Evolutionary conservation across 176 grass and related monocot species (phyloP).

Genomic region (Alopecurus myosuroides): DNA sequence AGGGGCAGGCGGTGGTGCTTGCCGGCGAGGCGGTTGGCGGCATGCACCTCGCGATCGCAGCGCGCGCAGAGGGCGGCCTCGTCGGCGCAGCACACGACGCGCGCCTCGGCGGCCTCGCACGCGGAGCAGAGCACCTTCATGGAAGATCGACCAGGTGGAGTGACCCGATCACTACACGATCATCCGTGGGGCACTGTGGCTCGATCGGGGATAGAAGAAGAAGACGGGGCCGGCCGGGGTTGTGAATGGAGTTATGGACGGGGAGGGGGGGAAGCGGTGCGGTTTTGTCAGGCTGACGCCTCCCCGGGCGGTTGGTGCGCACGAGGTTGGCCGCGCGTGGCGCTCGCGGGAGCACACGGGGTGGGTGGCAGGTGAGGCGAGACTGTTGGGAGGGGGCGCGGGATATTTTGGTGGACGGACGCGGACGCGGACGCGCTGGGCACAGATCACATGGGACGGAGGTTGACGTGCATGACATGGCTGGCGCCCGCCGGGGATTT

Average conservation of each 20-base stretch:
- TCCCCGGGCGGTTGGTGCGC: background rate
- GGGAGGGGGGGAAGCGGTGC: background rate
- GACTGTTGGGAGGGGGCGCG: background rate
- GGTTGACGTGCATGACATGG: background rate
- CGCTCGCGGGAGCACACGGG: background rate
- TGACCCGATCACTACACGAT: background rate
- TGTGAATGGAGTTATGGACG: background rate
- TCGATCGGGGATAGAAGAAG: background rate
- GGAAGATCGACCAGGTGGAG: background rate
- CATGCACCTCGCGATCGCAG: slow-evolving; percentile 87
- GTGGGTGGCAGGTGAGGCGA: slow-evolving; percentile 27
- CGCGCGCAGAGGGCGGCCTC: slow-evolving; percentile 84
- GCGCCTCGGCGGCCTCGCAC: slow-evolving; percentile 86
- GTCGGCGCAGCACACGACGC: slow-evolving; percentile 89
- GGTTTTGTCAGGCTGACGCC: slow-evolving; percentile 9
- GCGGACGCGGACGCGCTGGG: background rate
- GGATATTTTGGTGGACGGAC: slow-evolving; percentile 6
- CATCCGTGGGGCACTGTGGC: background rate
- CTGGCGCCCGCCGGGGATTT: background rate
- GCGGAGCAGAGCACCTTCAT: slow-evolving; percentile 96
- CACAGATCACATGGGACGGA: slow-evolving; percentile 5
- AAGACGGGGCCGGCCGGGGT: background rate
- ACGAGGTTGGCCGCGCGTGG: background rate
- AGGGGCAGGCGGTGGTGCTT: slow-evolving; percentile 80
- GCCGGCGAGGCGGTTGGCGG: slow-evolving; percentile 84